phyloP scores from a whole-genome alignment of 257 asterid species.

The Sherardia arvensis region DNA sequence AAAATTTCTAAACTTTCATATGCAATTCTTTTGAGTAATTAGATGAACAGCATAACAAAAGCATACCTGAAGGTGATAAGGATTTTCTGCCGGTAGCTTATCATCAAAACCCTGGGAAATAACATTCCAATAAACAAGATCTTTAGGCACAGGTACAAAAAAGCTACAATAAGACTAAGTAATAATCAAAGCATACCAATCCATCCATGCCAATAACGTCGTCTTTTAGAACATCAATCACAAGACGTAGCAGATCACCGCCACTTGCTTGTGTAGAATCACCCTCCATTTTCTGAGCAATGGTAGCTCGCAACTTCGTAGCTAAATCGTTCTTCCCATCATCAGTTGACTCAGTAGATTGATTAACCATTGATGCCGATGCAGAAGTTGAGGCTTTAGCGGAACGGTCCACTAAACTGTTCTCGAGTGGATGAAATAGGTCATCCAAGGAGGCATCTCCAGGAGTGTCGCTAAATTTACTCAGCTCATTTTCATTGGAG shows the following conservation, averaged over 20 bases:
- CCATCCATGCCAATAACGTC: conserved; percentile 83
- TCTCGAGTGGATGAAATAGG: conserved; percentile 75
- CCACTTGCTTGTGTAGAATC: conserved; percentile 71
- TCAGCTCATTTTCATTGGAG: conserved; percentile 62
- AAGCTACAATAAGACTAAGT: conserved; percentile 15
- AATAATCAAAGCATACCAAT: conserved; percentile 39
- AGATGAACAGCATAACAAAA: conserved; percentile 1
- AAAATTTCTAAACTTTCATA: neutral
- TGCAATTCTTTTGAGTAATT: no score
- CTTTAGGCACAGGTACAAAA: conserved; percentile 7
- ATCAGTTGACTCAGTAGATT: conserved; percentile 36
- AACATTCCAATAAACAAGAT: conserved; percentile 18
- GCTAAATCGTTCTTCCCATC: conserved; percentile 83
- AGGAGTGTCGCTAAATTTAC: conserved; percentile 90
- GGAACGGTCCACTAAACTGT: conserved; percentile 37
- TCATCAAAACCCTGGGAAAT: conserved; percentile 76
- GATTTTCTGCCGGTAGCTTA: conserved; percentile 79
- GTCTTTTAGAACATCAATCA: conserved; percentile 93
- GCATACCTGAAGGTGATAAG: conserved; percentile 87
- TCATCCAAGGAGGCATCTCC: conserved; percentile 94
- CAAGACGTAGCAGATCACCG: conserved; percentile 71
- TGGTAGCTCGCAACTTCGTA: conserved; percentile 80
- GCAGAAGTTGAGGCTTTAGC: conserved; percentile 83
- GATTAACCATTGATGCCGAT: conserved; percentile 47
- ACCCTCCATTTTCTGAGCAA: conserved; percentile 80